A percentile compares a stretch with the other conserved stretches of the same genome.
Conservation (phyloP, 305 asterid genomes). For the Rubia tinctorum region DNA sequence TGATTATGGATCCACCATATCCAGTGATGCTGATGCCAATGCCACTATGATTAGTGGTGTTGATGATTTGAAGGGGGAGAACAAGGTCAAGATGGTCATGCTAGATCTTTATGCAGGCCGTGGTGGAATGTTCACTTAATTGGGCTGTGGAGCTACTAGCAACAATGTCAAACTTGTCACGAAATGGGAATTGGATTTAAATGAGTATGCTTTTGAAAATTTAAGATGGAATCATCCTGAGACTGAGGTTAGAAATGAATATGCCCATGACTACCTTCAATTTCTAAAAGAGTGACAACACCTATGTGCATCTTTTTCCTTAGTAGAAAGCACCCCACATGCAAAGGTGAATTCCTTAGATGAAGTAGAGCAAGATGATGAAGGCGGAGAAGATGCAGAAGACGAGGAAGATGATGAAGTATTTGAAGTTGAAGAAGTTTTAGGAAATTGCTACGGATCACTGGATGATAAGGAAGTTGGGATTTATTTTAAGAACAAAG, state of each 20-base stretch:
- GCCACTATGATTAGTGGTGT: constrained; percentile 8
- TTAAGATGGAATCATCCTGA: constrained; percentile 73
- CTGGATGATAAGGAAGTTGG: too few relatives aligned
- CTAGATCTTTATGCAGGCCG: constrained; percentile 79
- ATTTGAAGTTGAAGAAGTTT: too few relatives aligned
- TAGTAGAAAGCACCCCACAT: too few relatives aligned
- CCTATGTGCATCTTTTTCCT: too few relatives aligned
- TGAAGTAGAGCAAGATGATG: too few relatives aligned
- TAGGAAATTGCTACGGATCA: too few relatives aligned
- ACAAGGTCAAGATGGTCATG: constrained; percentile 41
- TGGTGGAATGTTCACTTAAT: constrained; percentile 93
- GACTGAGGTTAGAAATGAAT: constrained; percentile 64
- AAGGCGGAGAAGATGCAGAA: too few relatives aligned
- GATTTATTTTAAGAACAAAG: too few relatives aligned
- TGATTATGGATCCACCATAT: constrained; percentile 32
- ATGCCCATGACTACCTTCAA: too few relatives aligned
- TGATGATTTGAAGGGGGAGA: constrained; percentile 28
- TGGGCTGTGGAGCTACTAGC: constrained; percentile 68
- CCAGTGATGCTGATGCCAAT: constrained; percentile 25
- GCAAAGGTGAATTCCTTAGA: constrained; percentile 56
- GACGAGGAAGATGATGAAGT: too few relatives aligned
- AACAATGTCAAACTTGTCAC: constrained; percentile 53
- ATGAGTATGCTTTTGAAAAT: constrained; percentile 63
- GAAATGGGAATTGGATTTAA: constrained; percentile 78
- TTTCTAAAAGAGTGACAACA: too few relatives aligned